Base-by-base conservation (phyloP, 2,329 filamentous ascomycete genomes). In the Pyrenophora graminea region DNA sequence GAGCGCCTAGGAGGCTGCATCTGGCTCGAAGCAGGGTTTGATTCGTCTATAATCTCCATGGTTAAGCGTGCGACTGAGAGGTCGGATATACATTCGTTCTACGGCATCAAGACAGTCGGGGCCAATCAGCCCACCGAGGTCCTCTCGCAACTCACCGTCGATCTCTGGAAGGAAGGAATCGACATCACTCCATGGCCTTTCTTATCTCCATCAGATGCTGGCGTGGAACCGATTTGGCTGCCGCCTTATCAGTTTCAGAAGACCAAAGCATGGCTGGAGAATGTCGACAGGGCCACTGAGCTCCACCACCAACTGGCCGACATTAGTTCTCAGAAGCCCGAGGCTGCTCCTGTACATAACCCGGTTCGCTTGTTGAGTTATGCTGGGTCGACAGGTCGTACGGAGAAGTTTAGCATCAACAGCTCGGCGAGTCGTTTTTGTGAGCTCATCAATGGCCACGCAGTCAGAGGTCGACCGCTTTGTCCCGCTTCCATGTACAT, bases 111-210 rank as follows among this genome's bases (percentile, higher is more conserved):
- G 39, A 30, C 39, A 42, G 27, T 54, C 60, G 39, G 53, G 56
- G 32, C 19, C 45, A 5, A 45, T 63, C 8, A 45, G 21, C 17
- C 15, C 56, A 12, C 42, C 2, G 23, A 53, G 7, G 19, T 30
- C n/a, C 62, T 76, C 2, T 50, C 58, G 0, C 61, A 72, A 18
- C 53, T 58, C 1, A 73, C 67, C 1, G 18, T 64, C 2, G 37
- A 46, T 2, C 65, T 81, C 0, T 81, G 79, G 79, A 74, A 73
- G 27, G 40, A 57, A 1, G 77, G 78, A 0, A 3, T 76, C 0
- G 23, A 37, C 0, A 54, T 1, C 71, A 75, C 36, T 70, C 72
- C 36, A 10, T 19, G 2, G 25, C 4, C 0, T 1, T 23, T 23
- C 21, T 23, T 23, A 23, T 4, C 21, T 1, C 21, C 21, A 7